Evolutionary conservation across 2,329 filamentous ascomycete genomes (phyloP), one percentile per base, ranked within the genome.

Genomic region (Diaporthe aspalathi): DNA sequence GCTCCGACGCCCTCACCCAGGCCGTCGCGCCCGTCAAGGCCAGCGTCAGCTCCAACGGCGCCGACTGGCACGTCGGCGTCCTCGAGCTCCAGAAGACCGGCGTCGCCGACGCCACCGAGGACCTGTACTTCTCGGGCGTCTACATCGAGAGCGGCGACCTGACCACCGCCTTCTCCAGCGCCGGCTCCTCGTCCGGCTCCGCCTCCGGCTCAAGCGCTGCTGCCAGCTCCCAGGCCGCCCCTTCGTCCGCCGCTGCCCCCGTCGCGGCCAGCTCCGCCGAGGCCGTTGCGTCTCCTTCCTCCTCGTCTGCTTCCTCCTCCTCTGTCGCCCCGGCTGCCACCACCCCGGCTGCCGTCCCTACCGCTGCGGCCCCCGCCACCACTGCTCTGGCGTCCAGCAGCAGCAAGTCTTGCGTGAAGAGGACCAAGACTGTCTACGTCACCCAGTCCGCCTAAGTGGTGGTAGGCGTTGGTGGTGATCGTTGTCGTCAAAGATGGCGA

Each of bases 61-160:
- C 85, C 5, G 91, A 93, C 77, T 93, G 89, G 89, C 91, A 93
- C 80, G 79, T 93, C 47, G 91, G 91, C 68, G 87, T 92, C 32
- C 83, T 92, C 68, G 87, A 91, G 71, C 82, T 93, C 67, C 47
- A 50, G 47, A 22, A 87, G 89, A 14, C 83, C 20, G 87, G 87
- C 1, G 84, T 85, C 53, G 80, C 84, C 53, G 85, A 88, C 45
- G 78, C 76, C 3, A 80, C 78, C 47, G 90, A 92, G 82, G 90
- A 92, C 76, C 90, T 90, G 84, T 92, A 87, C 78, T 92, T 91
- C 82, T 90, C 87, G 5, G 90, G 91, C 7, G 88, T 92, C 2
- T 93, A 92, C 76, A 84, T 93, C 57, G 91, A 93, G 84, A 85
- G 82, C 72, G 89, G 87, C 7, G 70, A 70, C 54, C 56, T 75